phyloP scores from a whole-genome alignment of 2,329 filamentous ascomycete genomes.

The Alternaria burnsii region DNA sequence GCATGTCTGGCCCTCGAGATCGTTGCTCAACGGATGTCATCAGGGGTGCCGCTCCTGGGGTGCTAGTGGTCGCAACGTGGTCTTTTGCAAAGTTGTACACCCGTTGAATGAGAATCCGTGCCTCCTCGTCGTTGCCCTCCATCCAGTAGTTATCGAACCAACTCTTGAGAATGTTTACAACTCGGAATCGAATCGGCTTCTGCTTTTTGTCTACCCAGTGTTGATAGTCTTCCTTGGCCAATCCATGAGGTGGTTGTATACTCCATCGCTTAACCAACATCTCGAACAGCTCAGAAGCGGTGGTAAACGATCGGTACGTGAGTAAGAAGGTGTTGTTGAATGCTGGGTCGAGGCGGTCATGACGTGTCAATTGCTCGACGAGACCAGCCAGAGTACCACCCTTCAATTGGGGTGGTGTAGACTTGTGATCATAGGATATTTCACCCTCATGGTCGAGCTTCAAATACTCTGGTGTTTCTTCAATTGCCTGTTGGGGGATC shows the following conservation, averaged over 20 bases:
- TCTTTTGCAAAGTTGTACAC: conserved; percentile 92
- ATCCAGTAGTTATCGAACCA: conserved; percentile 99
- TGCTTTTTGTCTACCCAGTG: conserved; percentile 94
- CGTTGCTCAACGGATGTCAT: conserved; percentile 90
- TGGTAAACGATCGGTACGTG: conserved; percentile 95
- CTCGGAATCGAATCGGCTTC: conserved; percentile 92
- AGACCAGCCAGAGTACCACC: conserved; percentile 88
- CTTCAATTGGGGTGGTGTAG: conserved; percentile 77
- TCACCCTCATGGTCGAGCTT: conserved; percentile 88
- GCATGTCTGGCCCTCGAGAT: conserved; percentile 84
- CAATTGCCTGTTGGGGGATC: conserved; percentile 60
- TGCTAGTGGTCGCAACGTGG: conserved; percentile 91
- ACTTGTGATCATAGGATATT: conserved; percentile 87
- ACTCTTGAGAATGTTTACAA: conserved; percentile 96
- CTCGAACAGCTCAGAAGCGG: conserved; percentile 89
- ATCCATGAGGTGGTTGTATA: conserved; percentile 86
- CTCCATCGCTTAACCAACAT: conserved; percentile 90
- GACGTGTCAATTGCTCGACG: conserved; percentile 93
- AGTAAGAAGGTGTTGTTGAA: conserved; percentile 99
- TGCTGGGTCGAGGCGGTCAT: conserved; percentile 92
- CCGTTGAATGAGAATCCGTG: conserved; percentile 82
- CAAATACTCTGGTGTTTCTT: conserved; percentile 85
- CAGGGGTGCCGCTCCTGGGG: conserved; percentile 83
- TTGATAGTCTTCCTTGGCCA: conserved; percentile 79
- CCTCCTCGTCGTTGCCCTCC: conserved; percentile 88